Evolutionary conservation across 257 asterid genomes (phyloP).

Genomic region (Solanum pimpinellifolium): DNA sequence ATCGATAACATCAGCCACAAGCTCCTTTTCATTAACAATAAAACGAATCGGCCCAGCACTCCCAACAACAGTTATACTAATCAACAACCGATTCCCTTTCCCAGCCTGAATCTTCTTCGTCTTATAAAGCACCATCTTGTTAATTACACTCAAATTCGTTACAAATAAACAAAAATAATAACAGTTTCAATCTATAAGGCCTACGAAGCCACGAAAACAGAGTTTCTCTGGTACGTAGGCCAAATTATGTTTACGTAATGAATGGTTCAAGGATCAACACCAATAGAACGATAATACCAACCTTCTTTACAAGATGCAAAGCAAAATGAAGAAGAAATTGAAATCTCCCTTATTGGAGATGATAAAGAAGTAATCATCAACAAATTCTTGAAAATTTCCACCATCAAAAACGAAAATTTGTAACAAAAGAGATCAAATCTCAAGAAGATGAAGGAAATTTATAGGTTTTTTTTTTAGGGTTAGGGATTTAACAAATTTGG

Average conservation of each 20-base stretch:
- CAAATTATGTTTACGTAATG: neutral
- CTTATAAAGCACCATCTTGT: constrained; percentile 15
- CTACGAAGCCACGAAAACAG: neutral
- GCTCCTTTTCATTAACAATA: constrained; percentile 24
- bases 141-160: neutral
- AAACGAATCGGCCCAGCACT: constrained; percentile 34
- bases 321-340: constrained; percentile 7
- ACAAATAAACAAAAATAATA: neutral
- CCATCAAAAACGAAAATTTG: constrained; percentile 16
- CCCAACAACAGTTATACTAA: constrained; percentile 27
- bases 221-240: neutral
- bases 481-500: neutral
- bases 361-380: constrained; percentile 14
- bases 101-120: constrained; percentile 20
- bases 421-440: neutral
- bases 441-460: neutral
- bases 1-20: constrained; percentile 19
- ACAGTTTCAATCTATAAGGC: neutral
- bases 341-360: constrained; percentile 10
- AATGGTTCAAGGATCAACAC: constrained; percentile 14
- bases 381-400: constrained; percentile 6
- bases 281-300: constrained; percentile 33
- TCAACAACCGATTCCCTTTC: constrained; percentile 21
- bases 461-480: neutral
- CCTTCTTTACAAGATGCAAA: constrained; percentile 28